Base-by-base conservation (phyloP, 768 basidiomycete species). In the Scleroderma bovista region DNA sequence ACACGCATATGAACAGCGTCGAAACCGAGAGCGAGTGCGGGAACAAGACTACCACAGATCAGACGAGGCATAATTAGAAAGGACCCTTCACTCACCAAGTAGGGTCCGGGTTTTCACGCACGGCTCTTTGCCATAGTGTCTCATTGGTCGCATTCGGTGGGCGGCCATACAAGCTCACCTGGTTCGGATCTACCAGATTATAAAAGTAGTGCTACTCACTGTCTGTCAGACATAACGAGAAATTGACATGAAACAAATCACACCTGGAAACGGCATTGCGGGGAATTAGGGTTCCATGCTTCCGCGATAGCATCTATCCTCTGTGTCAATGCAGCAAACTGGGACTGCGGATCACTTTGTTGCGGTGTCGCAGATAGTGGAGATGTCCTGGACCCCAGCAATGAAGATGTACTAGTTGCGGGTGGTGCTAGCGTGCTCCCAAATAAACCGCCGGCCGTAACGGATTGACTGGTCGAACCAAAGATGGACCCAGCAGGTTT, bases 201-300 rank as follows among this genome's bases (percentile, higher is more conserved):
- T 93, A 93, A 57, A 93, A 93, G 54, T 80, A 81, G 55, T 88
- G 79, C 89, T 92, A 48, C 33, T 17, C 34, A 37, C 38, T 13
- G 36, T 6, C 40, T 9, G 29, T 29, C 12, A 55, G 36, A 60
- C 31, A 8, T 31, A 37, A 11, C 16, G 2, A 7, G 12, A 20
- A 12, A 44, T 38, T 16, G 44, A 8, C 13, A 20, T 13, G 16
- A 36, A 24, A 52, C 17, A 10, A 46, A 10, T 45, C 51, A 32
- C 52, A 90, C 89, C 71, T 92, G 90, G 66, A 93, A 93, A 42
- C 84, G 77, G 64, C 90, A 91, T 38, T 80, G 74, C 3, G 81
- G 74, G 0, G 83, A 84, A 19, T 65, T 56, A 19, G 88, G 72
- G 59, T 84, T 81, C 88, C 89, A 93, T 3, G 87, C 83, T 33